Base-by-base conservation (phyloP, 2,329 filamentous ascomycete species). In the Alternaria metachromatica region DNA sequence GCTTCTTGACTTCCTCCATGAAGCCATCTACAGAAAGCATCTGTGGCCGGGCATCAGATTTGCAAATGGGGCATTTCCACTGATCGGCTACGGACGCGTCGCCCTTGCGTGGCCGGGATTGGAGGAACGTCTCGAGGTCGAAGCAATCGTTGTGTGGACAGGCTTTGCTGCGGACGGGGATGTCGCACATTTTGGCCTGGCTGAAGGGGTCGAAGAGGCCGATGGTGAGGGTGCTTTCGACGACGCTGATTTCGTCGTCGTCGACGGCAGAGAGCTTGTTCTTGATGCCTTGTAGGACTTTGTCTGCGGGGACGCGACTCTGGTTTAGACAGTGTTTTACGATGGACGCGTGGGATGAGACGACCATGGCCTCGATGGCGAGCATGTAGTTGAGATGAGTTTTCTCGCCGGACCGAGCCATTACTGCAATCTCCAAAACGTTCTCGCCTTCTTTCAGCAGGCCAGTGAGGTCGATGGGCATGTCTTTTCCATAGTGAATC, bases 61-160 rank as follows among this genome's bases (percentile, higher is more conserved):
- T 84, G 78, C 95, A 98, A 28, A 97, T 88, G 0, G 96, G 96
- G 72, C 96, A 99, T 66, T 87, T 90, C 94, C 94, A 97, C 56
- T 88, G 87, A 72, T 96, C 92, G 0, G 87, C 83, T 58, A 86
- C 80, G 2, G 78, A 72, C 0, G 56, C 67, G 41, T 75, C 66
- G 13, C 68, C 70, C 15, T 71, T 70, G 13, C 66, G 62, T 12
- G 58, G 63, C 45, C 65, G 78, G 44, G 69, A 83, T 13, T 84
- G 79, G 9, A 99, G 86, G 83, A 93, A 98, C 1, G 88, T 94
- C 20, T 91, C 87, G 8, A 97, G 87, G 76, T 98, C 95, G 76
- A 98, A 97, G 76, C 94, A 97, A 75, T 97, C 93, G 37, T 90
- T 83, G 76, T 99, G 95, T 23, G 83, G 82, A 77, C 96, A 99